Evolutionary conservation across 169 alveolate genomes (phyloP).

Genomic region (Cryptosporidium tyzzeri): DNA sequence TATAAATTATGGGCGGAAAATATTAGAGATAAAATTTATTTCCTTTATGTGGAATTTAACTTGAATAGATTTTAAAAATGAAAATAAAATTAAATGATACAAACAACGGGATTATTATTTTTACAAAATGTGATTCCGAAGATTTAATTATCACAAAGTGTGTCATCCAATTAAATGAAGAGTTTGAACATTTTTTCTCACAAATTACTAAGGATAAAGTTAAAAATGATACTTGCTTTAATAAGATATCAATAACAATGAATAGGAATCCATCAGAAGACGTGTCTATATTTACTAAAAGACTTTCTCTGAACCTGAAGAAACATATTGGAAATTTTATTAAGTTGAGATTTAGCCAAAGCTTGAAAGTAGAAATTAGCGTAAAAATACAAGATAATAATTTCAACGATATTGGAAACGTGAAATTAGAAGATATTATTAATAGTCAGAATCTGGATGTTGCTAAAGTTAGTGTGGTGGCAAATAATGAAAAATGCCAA

Average conservation of each 20-base stretch:
- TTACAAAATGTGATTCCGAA: slow-evolving; percentile 12
- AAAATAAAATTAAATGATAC: not conserved
- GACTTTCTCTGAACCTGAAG: slow-evolving; percentile 46
- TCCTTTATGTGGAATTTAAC: not conserved
- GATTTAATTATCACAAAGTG: not conserved
- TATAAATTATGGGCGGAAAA: not conserved
- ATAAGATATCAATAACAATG: slow-evolving; percentile 77
- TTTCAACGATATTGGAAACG: not conserved
- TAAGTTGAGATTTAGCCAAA: slow-evolving; percentile 9
- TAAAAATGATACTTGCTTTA: slow-evolving; percentile 31
- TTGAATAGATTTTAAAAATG: not conserved
- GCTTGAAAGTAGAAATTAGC: not conserved
- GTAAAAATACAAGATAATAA: slow-evolving; percentile 8
- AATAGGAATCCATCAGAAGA: slow-evolving; percentile 36
- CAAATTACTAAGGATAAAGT: not conserved
- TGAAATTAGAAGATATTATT: not conserved
- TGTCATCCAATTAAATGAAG: not conserved
- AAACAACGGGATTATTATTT: slow-evolving; percentile 11
- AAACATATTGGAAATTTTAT: slow-evolving; percentile 29
- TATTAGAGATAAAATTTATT: not conserved
- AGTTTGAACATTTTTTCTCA: not conserved
- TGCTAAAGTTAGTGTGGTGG: not conserved
- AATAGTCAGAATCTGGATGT: not conserved
- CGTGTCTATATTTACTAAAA: slow-evolving; percentile 7
- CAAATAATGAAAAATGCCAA: not conserved